Conservation (phyloP, 2,329 filamentous ascomycete genomes). For the Rutstroemia sp. region DNA sequence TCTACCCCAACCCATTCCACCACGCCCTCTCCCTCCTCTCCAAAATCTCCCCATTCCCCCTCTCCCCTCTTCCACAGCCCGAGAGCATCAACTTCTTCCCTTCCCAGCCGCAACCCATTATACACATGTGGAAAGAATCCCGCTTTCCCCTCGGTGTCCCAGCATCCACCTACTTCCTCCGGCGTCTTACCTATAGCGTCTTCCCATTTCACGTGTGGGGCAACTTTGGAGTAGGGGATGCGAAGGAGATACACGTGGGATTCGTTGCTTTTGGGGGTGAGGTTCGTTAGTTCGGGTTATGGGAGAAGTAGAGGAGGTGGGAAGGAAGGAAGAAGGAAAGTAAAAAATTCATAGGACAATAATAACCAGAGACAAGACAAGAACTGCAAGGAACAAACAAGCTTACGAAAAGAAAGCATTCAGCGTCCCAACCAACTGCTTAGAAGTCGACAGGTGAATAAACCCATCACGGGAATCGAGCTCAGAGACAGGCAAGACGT, state of each 20-base stretch:
- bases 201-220: constrained; percentile 21
- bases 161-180: constrained; percentile 19
- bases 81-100: constrained; percentile 21
- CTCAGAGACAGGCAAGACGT: constrained; percentile 22
- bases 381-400: not conserved
- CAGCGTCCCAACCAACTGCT: constrained; percentile 23
- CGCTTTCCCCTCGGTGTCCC: constrained; percentile 20
- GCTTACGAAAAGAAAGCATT: constrained; percentile 21
- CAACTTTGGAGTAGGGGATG: constrained; percentile 20
- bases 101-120: constrained; percentile 22
- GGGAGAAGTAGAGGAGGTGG: not conserved
- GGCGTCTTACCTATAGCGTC: constrained; percentile 17
- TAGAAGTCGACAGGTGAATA: constrained; percentile 23
- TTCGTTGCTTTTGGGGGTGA: not conserved
- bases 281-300: not conserved
- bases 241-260: constrained; percentile 20
- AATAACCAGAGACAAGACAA: not conserved
- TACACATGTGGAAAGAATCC: constrained; percentile 27
- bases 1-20: not conserved
- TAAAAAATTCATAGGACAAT: not conserved
- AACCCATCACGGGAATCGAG: constrained; percentile 25
- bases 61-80: constrained; percentile 15
- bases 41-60: constrained; percentile 21
- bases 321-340: constrained; percentile 9
- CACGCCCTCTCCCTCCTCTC: not conserved